Evolutionary conservation across 257 asterid species (phyloP).

Genomic region (Gardenia jasminoides): DNA sequence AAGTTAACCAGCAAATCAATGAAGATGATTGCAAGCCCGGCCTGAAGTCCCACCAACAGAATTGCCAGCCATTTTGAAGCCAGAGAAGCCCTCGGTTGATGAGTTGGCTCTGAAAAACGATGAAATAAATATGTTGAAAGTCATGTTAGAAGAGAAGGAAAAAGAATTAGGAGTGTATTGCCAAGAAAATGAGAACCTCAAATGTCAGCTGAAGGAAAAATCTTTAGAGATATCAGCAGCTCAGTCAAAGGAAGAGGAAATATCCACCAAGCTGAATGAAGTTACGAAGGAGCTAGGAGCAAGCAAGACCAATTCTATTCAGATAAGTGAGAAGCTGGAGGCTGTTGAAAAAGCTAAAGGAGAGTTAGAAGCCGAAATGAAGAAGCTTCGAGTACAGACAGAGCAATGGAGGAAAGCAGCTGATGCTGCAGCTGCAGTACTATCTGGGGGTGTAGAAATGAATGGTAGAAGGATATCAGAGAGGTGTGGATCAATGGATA

Average conservation of each 20-base stretch:
- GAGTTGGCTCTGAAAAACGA: conserved; percentile 51
- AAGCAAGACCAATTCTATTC: conserved; percentile 34
- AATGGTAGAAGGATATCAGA: conserved; percentile 68
- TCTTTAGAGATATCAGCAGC: conserved; percentile 35
- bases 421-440: conserved; percentile 85
- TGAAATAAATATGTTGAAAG: conserved; percentile 38
- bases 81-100: conserved; percentile 30
- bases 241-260: conserved; percentile 42
- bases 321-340: conserved; percentile 46
- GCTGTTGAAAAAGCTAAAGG: conserved; percentile 51
- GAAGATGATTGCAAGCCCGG: conserved; percentile 35
- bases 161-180: conserved; percentile 37
- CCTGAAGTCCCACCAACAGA: conserved; percentile 21
- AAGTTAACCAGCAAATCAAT: conserved; percentile 21
- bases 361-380: conserved; percentile 77
- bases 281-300: conserved; percentile 57
- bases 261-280: conserved; percentile 31
- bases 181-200: conserved; percentile 50
- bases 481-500: conserved; percentile 97
- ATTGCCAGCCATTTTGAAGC: conserved; percentile 29
- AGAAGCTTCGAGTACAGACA: conserved; percentile 76
- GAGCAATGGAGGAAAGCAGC: conserved; percentile 99
- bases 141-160: conserved; percentile 53
- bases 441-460: conserved; percentile 66
- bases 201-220: conserved; percentile 45